phyloP scores from a whole-genome alignment of 164 flowering plant genomes.

The Chimonanthus salicifolius region DNA sequence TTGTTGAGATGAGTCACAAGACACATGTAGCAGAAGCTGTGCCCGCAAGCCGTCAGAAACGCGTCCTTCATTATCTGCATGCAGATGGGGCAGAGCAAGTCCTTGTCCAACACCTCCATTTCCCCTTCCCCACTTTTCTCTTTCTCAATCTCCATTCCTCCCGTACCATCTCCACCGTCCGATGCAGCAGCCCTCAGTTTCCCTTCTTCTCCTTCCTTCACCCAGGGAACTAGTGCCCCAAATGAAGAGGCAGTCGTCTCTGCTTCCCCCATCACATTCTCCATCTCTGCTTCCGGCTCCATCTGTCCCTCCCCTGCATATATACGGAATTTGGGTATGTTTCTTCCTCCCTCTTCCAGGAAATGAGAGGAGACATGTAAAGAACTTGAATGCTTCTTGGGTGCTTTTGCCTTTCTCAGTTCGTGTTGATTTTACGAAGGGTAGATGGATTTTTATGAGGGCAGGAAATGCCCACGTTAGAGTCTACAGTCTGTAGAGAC shows the following conservation, averaged over 20 bases:
- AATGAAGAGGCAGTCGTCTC: not conserved
- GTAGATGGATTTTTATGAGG: not conserved
- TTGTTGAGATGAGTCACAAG: slow-evolving; percentile 79
- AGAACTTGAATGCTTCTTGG: not conserved
- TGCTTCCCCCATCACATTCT: not conserved
- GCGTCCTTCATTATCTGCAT: not conserved
- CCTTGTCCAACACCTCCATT: slow-evolving; percentile 38
- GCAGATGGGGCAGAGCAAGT: slow-evolving; percentile 8
- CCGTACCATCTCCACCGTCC: not conserved
- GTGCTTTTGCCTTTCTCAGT: not conserved
- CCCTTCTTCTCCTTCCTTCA: not conserved
- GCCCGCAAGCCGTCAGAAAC: slow-evolving; percentile 51
- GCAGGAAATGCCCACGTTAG: not conserved
- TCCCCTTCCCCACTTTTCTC: not conserved
- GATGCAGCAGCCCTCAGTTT: no score
- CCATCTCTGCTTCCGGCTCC: not conserved
- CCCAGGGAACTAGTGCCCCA: not conserved
- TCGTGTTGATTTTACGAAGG: not conserved
- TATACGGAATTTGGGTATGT: not conserved
- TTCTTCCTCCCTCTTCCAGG: not conserved
- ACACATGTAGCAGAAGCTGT: slow-evolving; percentile 97
- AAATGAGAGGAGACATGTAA: not conserved
- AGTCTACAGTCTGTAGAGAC: no score
- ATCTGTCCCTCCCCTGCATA: not conserved
- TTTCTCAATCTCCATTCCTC: not conserved